Percentiles rank a stretch among this genome's conserved stretches.
These are phyloP conservation scores for Hebeloma cylindrosporum DNA, from an alignment of 768 basidiomycete genomes.

Conservation along the genomic window DNA sequence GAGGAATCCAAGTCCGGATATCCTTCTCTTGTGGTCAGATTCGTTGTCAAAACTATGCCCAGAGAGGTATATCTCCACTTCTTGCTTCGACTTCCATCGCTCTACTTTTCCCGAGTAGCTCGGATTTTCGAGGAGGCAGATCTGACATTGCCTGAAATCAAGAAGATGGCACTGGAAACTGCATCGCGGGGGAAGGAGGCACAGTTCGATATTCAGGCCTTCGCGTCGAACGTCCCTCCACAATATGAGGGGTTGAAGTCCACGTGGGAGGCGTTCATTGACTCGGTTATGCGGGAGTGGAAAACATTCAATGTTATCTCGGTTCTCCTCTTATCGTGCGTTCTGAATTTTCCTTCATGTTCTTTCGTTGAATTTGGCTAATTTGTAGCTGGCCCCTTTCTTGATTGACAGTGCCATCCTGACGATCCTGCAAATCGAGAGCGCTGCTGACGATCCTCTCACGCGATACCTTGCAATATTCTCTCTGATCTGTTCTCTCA, in stretches of 20 bases:
- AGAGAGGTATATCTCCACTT: constrained; percentile 30
- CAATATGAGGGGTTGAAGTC: constrained; percentile 18
- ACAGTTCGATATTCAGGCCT: constrained; percentile 5
- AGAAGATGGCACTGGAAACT: constrained; percentile 37
- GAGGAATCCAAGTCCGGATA: too few species aligned
- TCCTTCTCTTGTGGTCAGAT: constrained; percentile 15
- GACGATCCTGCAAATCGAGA: constrained; percentile 30
- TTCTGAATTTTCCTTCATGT: background rate
- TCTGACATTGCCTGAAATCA: constrained; percentile 56
- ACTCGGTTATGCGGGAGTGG: constrained; percentile 29
- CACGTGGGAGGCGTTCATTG: constrained; percentile 28
- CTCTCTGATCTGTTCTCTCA: constrained; percentile 54
- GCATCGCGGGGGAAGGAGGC: constrained; percentile 7
- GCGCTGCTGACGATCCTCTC: constrained; percentile 47
- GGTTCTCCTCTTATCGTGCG: constrained; percentile 25
- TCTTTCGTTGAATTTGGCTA: background rate
- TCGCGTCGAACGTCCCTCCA: constrained; percentile 9
- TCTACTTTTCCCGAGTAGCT: constrained; percentile 67
- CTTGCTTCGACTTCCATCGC: constrained; percentile 56
- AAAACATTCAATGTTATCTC: constrained; percentile 31
- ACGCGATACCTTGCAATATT: constrained; percentile 53
- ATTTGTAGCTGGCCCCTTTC: background rate
- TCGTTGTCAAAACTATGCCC: constrained; percentile 25
- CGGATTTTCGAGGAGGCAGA: constrained; percentile 66
- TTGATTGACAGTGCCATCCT: constrained; percentile 27